Conservation (phyloP, 2,329 filamentous ascomycete species). For the Eutypella sp. region DNA sequence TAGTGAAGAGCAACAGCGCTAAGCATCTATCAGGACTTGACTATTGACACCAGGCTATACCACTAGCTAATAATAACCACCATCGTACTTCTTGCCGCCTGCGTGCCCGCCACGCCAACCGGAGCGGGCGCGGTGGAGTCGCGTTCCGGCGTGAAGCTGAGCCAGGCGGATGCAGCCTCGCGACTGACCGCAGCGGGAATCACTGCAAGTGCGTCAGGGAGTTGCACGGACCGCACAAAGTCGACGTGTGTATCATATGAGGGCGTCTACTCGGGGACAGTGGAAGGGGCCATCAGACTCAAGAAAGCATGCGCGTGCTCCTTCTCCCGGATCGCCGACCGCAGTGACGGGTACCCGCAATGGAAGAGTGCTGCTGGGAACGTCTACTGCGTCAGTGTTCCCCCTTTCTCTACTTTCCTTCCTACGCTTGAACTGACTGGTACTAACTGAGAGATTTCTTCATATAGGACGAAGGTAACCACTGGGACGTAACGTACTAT, state of each 20-base stretch:
- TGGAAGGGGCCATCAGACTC: conserved; percentile 20
- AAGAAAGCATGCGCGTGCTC: conserved; percentile 18
- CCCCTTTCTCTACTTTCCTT: not conserved
- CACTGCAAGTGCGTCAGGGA: conserved; percentile 14
- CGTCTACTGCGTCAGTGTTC: conserved; percentile 19
- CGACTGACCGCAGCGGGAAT: conserved; percentile 18
- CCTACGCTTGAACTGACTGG: not conserved
- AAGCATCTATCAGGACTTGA: no score
- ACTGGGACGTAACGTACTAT: conserved; percentile 3
- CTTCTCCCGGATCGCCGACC: conserved; percentile 15
- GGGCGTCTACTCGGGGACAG: conserved; percentile 16
- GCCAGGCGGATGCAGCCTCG: conserved; percentile 13
- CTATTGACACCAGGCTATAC: no score
- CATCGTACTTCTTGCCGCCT: no score
- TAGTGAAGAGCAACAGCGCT: no score
- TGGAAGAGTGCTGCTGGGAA: conserved; percentile 20
- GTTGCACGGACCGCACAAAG: conserved; percentile 15
- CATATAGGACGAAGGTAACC: conserved; percentile 1
- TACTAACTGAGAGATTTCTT: not conserved
- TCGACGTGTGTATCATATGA: conserved; percentile 20
- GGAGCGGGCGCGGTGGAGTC: no score
- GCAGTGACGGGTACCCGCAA: conserved; percentile 15
- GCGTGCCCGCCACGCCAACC: no score
- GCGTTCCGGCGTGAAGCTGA: conserved; percentile 6
- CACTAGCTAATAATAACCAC: no score